Evolutionary conservation across 2,329 filamentous ascomycete species (phyloP).

Genomic region (Aspergillus fumigatiaffinis): DNA sequence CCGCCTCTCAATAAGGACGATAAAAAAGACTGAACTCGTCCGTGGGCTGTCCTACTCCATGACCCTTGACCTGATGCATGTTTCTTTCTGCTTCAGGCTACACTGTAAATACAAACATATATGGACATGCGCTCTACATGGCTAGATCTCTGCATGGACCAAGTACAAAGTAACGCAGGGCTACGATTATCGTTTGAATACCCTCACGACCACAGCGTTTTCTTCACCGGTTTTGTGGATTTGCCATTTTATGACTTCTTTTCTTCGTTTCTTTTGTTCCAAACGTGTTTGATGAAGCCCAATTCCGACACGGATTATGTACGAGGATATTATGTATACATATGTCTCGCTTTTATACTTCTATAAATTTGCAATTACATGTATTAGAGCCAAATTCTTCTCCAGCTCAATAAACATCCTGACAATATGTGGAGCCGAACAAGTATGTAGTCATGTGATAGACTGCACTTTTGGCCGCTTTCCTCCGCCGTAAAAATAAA

Average conservation of each 20-base stretch:
- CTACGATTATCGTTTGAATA: conserved; percentile 28
- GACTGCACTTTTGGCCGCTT: conserved; percentile 9
- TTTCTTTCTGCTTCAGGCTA: conserved; percentile 1
- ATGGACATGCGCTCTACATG: conserved; percentile 10
- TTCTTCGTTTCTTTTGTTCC: neutral
- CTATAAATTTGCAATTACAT: neutral
- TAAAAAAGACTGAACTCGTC: conserved; percentile 27
- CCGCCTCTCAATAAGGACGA: conserved; percentile 23
- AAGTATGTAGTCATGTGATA: conserved; percentile 19
- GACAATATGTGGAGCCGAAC: neutral
- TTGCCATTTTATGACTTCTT: conserved; percentile 4
- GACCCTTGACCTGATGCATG: conserved; percentile 1
- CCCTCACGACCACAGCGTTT: conserved; percentile 28
- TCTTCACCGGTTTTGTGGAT: conserved; percentile 9
- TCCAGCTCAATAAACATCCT: neutral
- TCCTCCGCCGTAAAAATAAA: conserved; percentile 30
- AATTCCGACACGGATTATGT: neutral
- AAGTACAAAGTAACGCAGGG: conserved; percentile 29
- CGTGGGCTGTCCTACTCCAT: neutral
- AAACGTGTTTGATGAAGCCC: neutral
- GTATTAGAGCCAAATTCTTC: neutral
- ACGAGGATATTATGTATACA: neutral
- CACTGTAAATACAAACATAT: conserved; percentile 17
- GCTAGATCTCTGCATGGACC: conserved; percentile 14
- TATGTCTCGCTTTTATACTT: neutral